A percentile compares a stretch with the other conserved stretches of the same genome.
phyloP scores from a whole-genome alignment of 2,329 filamentous ascomycete species.

The Acrocalymma vagum region DNA sequence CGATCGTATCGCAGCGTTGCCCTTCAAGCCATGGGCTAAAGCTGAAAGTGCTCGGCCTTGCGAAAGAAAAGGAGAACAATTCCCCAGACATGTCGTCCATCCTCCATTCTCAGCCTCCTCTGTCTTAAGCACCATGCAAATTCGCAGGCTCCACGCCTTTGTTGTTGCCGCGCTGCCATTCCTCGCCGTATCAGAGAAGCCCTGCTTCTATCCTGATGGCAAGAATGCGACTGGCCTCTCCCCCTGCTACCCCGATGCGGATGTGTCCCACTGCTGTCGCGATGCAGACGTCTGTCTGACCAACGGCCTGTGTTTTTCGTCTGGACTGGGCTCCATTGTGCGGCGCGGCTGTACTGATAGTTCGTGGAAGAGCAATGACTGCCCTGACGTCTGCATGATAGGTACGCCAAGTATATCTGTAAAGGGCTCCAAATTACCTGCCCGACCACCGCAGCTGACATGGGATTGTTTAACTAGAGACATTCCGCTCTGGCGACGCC shows the following conservation, averaged over 20 bases:
- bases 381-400: slow-evolving; percentile 4
- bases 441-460: no score
- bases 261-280: slow-evolving; percentile 9
- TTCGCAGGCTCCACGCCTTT: not conserved
- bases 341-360: slow-evolving; percentile 9
- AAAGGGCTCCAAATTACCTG: no score
- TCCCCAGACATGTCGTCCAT: not conserved
- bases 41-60: no score
- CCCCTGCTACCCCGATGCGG: slow-evolving; percentile 1
- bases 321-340: slow-evolving; percentile 4
- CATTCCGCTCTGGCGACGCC: slow-evolving; percentile 2
- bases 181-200: not conserved
- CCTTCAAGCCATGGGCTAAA: no score
- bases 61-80: not conserved
- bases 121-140: not conserved
- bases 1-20: no score
- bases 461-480: not conserved
- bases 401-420: not conserved
- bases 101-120: not conserved
- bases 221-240: slow-evolving; percentile 2
- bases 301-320: slow-evolving; percentile 9
- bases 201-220: slow-evolving; percentile 7
- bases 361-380: slow-evolving; percentile 1
- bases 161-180: not conserved
- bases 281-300: slow-evolving; percentile 5